Evolutionary conservation across 2,329 filamentous ascomycete genomes (phyloP).

Genomic region (Pseudogymnoascus sp.): DNA sequence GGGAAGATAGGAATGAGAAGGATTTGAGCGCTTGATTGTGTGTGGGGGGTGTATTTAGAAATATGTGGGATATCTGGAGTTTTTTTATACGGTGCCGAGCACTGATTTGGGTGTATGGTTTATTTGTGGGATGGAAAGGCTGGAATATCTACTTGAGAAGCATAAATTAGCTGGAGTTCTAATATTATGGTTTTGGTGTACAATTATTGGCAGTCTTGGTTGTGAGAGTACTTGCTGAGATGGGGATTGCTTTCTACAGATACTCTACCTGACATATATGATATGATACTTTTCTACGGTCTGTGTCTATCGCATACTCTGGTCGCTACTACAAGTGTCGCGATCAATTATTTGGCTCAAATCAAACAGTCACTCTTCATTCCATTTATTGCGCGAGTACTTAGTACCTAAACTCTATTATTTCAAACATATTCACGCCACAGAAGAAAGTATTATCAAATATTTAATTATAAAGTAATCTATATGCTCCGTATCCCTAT

Average conservation of each 20-base stretch:
- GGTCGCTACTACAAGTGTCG: not conserved
- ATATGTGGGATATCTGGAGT: not conserved
- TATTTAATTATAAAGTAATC: constrained; percentile 1
- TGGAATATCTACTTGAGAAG: not conserved
- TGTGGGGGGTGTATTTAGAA: not conserved
- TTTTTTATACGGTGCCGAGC: not conserved
- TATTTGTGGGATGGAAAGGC: not conserved
- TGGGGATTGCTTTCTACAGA: not conserved
- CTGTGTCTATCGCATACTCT: not conserved
- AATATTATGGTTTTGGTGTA: not conserved
- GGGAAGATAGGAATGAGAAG: not conserved
- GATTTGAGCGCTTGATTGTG: not conserved
- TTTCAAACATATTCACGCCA: not conserved
- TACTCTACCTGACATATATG: not conserved
- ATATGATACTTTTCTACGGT: not conserved
- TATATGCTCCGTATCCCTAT: not conserved
- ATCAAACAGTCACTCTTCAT: not conserved
- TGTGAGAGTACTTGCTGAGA: not conserved
- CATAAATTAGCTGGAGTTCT: not conserved
- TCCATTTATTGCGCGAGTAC: not conserved
- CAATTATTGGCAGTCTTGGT: not conserved
- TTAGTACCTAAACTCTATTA: not conserved
- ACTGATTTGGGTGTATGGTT: not conserved
- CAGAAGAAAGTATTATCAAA: not conserved
- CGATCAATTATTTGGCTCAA: not conserved